Base-by-base conservation (phyloP, 2,329 filamentous ascomycete genomes). In the Tricladium varicosporioides region DNA sequence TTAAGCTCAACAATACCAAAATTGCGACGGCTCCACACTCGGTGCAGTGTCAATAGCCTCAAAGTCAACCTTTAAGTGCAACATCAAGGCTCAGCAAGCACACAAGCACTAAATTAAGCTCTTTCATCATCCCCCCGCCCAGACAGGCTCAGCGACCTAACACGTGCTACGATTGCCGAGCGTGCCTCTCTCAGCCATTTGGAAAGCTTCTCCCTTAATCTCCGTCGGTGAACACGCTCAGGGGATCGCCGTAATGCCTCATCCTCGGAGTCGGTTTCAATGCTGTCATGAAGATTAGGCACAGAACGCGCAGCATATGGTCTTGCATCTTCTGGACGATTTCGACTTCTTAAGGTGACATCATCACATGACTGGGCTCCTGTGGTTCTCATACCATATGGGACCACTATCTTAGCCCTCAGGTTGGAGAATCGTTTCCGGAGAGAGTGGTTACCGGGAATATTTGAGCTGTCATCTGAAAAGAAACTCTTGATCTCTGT, bases 381-480 rank as follows among this genome's bases (percentile, higher is more conserved):
- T 53, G 22, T 27, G 22, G 50, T 56, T 47, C 60, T 62, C 33
- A 59, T 53, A 13, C 55, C 53, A 32, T 69, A 70, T 8, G 64
- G 67, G 13, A 56, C 62, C 22, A 57, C 58, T 46, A 70, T 60
- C 27, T 62, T 63, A 48, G 64, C 60, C 53, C 60, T 64, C 18
- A 69, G 54, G 47, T 67, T 63, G 5, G 65, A 67, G 14, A 70
- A 53, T 51, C 63, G 62, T 48, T 65, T 65, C 11, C 66, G 57
- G 36, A 70, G 51, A 50, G 60, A 66, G 19, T 60, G 55, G 18
- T 51, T 47, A 7, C 48, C 60, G 15, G 65, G 51, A 14, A 51
- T 48, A 48, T 64, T 66, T 4, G 72, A 73, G 60, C 73, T 75
- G 49, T 73, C 67, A 56, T 73, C 71, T 1, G 72, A 74, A 50